Evolutionary conservation across 176 grass and related monocot genomes (phyloP), one percentile per base, ranked within the genome.

Genomic region (Carex cristatella): DNA sequence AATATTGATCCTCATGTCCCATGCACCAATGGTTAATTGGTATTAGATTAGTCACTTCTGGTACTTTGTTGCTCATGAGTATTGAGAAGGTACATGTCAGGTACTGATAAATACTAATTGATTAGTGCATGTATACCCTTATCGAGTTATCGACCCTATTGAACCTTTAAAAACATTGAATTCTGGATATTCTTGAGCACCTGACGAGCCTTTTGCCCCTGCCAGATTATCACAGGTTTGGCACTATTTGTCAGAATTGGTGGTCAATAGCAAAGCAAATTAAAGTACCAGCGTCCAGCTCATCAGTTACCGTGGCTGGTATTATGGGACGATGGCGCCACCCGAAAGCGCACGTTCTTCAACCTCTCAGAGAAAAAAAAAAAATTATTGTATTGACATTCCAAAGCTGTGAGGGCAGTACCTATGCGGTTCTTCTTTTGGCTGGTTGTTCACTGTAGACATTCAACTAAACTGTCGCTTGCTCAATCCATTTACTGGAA

Each of bases 401-500:
- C 78, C 11, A 42, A 11, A 61, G 28, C 12, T 80, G 32, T 35
- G 42, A 23, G 77, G 31, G n/a, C 55, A 80, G 30, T 37, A 18
- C 78, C 35, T 56, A 16, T 35, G 56, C 7, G 10, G 53, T 61
- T 80, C 78, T 60, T 80, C 56, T 60, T 80, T 7, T 61, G 51
- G 56, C 30, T 80, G 78, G 78, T 1, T 80, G 3, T 27, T 80
- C 32, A 61, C 30, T 10, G 9, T 80, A 4, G 78, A 80, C 32
- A 80, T 13, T 18, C 19, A 44, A 80, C 10, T 80, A 13, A 38
- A 80, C 7, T 14, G 8, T 61, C 78, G 58, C 16, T 80, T 80
- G 78, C 30, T 80, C 19, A 61, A 80, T 80, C 78, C 78, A 37
- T 60, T 61, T 60, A 80, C 78, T 38, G 53, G 31, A 42, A 38